Percentiles rank a stretch among this genome's conserved stretches.
These are phyloP conservation scores for Fraxinus dipetala DNA, from an alignment of 305 asterid species.

Conservation along the genomic window DNA sequence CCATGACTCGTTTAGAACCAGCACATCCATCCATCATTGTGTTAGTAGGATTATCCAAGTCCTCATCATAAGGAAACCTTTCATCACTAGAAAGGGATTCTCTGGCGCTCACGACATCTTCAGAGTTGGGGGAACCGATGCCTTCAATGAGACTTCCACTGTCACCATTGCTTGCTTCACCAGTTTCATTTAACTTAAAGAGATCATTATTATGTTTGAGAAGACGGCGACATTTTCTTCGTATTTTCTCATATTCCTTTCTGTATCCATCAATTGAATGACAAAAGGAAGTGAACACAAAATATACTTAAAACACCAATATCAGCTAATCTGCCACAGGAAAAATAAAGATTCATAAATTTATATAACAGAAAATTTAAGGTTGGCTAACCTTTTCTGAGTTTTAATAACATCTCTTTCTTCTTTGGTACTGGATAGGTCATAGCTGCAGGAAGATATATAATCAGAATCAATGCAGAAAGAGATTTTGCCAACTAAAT, in stretches of 20 bases:
- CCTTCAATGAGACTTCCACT: constrained; percentile 43
- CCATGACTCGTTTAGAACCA: constrained; percentile 44
- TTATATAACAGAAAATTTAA: background rate
- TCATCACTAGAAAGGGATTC: constrained; percentile 87
- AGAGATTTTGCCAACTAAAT: constrained; percentile 15
- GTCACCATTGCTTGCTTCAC: constrained; percentile 41
- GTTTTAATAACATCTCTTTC: constrained; percentile 58
- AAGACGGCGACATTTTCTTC: constrained; percentile 61
- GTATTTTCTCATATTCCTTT: constrained; percentile 77
- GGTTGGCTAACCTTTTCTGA: constrained; percentile 49
- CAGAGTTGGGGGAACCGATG: constrained; percentile 62
- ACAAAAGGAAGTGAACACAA: constrained; percentile 7
- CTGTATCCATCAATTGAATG: constrained; percentile 45
- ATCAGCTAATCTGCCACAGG: background rate
- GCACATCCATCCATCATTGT: constrained; percentile 37
- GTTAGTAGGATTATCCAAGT: constrained; percentile 38
- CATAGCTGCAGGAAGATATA: constrained; percentile 54
- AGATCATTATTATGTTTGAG: constrained; percentile 38
- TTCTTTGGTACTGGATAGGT: constrained; percentile 57
- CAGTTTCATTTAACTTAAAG: constrained; percentile 34
- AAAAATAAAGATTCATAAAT: background rate
- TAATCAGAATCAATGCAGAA: constrained; percentile 6
- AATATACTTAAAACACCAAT: constrained; percentile 10
- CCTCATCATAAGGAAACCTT: constrained; percentile 39
- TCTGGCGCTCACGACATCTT: constrained; percentile 71